Conservation (phyloP, 306 rosid species). For the Quillaja saponaria region DNA sequence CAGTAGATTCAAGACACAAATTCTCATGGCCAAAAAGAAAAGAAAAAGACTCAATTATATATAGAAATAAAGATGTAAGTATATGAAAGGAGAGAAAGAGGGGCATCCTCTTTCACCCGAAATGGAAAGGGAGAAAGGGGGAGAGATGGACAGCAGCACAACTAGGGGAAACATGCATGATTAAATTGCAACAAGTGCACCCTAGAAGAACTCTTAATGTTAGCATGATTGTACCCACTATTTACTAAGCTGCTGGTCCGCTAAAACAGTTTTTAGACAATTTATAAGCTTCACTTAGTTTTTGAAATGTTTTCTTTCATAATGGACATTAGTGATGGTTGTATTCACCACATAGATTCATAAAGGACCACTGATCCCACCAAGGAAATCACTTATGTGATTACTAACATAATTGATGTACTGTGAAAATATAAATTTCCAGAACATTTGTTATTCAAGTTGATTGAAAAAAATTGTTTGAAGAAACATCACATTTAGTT, state of each 20-base stretch:
- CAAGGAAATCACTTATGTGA: conserved; percentile 7
- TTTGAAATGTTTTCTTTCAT: too few species aligned
- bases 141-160: conserved; percentile 8
- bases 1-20: conserved; percentile 14
- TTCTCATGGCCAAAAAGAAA: not conserved
- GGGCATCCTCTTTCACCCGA: conserved; percentile 11
- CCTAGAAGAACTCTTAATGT: conserved; percentile 3
- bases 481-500: too few species aligned
- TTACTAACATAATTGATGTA: conserved; percentile 1
- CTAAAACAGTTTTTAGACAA: too few species aligned
- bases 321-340: conserved; percentile 1
- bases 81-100: conserved; percentile 17
- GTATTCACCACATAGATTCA: conserved; percentile 10
- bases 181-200: conserved; percentile 5
- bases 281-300: too few species aligned
- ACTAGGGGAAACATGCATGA: conserved; percentile 1
- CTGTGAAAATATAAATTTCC: not conserved
- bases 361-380: conserved; percentile 20
- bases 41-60: not conserved
- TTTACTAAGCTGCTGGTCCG: too few species aligned
- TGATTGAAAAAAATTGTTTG: not conserved
- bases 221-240: too few species aligned
- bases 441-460: conserved; percentile 4
- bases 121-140: conserved; percentile 12
- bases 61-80: not conserved